phyloP scores from a whole-genome alignment of 78 protist genomes.

The slime mould (Dictyostelium discoideum) region dicty_2.7 NC_007088.5:3827501-3828000 shows the following conservation, averaged over 20 bases:
- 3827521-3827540: background rate
- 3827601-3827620: background rate
- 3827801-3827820: background rate
- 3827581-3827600: background rate
- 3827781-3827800: background rate
- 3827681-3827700: background rate
- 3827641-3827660: no score
- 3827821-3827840: background rate
- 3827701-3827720: background rate
- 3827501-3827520: background rate
- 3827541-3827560: background rate
- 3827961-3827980: background rate
- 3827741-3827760: no score
- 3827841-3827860: background rate
- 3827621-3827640: background rate
- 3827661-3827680: background rate
- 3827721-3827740: background rate
- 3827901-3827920: background rate
- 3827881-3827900: background rate
- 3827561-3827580: constrained; percentile 4
- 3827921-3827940: background rate
- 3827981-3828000: background rate
- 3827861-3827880: background rate
- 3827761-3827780: no score
- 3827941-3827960: background rate